Evolutionary conservation across 2,329 filamentous ascomycete species (phyloP).

Genomic region (Leptographium galeiforme): DNA sequence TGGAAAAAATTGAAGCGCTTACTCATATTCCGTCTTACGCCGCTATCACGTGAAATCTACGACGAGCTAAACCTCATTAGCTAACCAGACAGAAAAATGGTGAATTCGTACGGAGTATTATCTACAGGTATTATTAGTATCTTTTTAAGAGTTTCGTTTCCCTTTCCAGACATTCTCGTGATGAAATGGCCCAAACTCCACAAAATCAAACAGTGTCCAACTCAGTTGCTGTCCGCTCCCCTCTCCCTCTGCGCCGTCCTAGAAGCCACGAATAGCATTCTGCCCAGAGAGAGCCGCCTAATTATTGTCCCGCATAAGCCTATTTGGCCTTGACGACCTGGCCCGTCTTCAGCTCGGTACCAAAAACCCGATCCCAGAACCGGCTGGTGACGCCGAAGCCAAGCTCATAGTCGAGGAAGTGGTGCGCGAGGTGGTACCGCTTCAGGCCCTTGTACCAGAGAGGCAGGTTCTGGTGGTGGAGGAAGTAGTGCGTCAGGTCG

Average conservation of each 20-base stretch:
- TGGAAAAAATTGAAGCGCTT: background rate
- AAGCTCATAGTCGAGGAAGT: constrained; percentile 96
- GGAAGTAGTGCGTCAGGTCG: constrained; percentile 95
- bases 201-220: background rate
- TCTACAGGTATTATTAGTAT: background rate
- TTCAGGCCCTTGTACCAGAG: constrained; percentile 83
- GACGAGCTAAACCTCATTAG: background rate
- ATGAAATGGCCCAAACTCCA: background rate
- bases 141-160: background rate
- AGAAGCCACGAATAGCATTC: no score
- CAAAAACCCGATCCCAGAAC: constrained; percentile 91
- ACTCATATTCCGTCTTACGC: no score
- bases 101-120: background rate
- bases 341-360: constrained; percentile 53
- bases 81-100: background rate
- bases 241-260: background rate
- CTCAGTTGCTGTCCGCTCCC: background rate
- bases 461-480: constrained; percentile 88
- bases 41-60: background rate
- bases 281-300: background rate
- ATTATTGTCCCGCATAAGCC: background rate
- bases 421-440: constrained; percentile 94
- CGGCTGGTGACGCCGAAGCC: constrained; percentile 93
- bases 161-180: background rate
- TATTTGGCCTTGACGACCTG: constrained; percentile 22